Evolutionary conservation across 345 rosid species (phyloP).

Genomic region (Gossypium rotundifolium): DNA sequence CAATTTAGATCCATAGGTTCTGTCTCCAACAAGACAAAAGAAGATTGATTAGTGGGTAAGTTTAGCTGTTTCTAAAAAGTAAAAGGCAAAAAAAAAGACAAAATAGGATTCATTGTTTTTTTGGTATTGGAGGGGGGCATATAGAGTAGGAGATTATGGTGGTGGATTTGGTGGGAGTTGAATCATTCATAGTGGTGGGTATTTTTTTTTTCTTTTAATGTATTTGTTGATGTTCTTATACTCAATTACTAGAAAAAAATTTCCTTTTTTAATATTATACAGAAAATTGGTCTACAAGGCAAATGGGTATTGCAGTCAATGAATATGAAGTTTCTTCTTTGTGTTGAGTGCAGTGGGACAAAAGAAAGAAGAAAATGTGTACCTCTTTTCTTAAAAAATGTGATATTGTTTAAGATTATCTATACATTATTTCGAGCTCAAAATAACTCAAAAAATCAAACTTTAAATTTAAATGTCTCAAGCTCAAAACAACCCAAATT

Average conservation of each 20-base stretch:
- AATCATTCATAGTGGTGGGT: conserved; percentile 33
- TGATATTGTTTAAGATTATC: no score
- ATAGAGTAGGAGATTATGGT: neutral
- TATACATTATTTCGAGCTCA: no score
- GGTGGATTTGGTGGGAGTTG: conserved; percentile 30
- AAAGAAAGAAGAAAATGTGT: neutral
- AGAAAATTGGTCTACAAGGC: neutral
- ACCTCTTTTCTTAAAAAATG: no score
- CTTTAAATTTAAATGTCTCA: fast-evolving
- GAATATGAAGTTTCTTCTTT: no score
- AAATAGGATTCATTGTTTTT: conserved; percentile 34
- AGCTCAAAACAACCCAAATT: no score
- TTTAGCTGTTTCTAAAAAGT: conserved; percentile 5
- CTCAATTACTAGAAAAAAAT: neutral
- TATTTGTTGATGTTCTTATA: conserved; percentile 4
- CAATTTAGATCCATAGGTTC: conserved; percentile 18
- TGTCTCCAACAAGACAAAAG: conserved; percentile 16
- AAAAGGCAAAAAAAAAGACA: neutral
- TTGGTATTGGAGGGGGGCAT: no score
- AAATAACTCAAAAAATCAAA: no score
- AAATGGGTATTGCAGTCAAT: neutral
- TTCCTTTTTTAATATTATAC: no score
- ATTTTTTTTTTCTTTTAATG: neutral
- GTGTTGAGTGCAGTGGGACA: neutral
- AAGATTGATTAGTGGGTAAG: conserved; percentile 14